phyloP scores from a whole-genome alignment of 129 eudicot species.

The Ambrosia trifida region DNA sequence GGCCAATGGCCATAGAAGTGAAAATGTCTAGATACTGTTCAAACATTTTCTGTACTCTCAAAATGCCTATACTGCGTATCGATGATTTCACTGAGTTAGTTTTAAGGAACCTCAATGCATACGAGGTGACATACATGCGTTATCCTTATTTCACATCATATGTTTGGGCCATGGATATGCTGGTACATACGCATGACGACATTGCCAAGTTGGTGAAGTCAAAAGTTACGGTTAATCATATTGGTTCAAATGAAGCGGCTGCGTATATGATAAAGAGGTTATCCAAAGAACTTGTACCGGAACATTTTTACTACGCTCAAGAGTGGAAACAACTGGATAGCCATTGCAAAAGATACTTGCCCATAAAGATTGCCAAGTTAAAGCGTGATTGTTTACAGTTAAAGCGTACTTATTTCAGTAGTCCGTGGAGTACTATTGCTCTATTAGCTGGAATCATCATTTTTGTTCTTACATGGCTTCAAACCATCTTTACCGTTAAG shows the following conservation, averaged over 20 bases:
- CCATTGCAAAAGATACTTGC: background rate
- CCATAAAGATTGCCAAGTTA: background rate
- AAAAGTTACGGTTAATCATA: background rate
- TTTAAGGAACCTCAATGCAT: constrained; percentile 24
- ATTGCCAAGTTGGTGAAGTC: constrained; percentile 14
- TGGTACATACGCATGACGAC: constrained; percentile 9
- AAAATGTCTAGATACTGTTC: background rate
- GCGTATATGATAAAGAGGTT: constrained; percentile 3
- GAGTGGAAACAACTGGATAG: background rate
- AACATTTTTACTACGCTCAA: background rate
- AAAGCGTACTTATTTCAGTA: background rate
- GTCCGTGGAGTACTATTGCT: constrained; percentile 18
- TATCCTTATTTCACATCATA: constrained; percentile 15
- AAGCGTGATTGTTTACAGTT: too few relatives aligned
- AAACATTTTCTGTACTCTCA: background rate
- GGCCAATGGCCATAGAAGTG: background rate
- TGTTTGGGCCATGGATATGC: background rate
- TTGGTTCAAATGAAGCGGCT: background rate
- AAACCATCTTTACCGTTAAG: background rate
- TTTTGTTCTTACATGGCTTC: constrained; percentile 7
- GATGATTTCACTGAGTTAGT: constrained; percentile 7
- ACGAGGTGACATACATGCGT: background rate
- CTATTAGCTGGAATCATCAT: constrained; percentile 2
- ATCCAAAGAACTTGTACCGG: constrained; percentile 16
- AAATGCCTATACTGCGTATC: background rate